Evolutionary conservation across 805 yeast species (phyloP), one percentile per base, ranked within the genome.

Genomic region (Zygosaccharomyces bailii): DNA sequence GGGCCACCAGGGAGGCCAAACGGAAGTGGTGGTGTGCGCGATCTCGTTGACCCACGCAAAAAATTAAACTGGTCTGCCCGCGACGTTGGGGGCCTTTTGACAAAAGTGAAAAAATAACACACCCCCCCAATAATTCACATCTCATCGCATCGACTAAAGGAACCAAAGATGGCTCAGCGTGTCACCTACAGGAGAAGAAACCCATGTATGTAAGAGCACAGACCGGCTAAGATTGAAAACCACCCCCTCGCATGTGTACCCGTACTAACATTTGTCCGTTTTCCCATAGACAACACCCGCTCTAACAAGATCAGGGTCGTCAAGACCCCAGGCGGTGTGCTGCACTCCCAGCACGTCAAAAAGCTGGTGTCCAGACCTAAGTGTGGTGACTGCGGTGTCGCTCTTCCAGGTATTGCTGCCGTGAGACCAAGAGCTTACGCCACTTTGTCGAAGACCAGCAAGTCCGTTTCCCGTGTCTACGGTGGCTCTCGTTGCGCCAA

Each of bases 251-350:
- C 25, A 21, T 9, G 8, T 6, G 25, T 5, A 21, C 25, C 25
- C 31, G 14, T 27, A 27, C 31, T 27, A 27, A 27, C 31, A 17
- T 16, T 40, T 18, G 17, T 44, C 35, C n/a, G n/a, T n/a, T n/a
- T n/a, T n/a, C 39, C 29, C 34, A 42, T 52, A 86, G 95, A 89
- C 96, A 93, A 93, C 96, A 90, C 99, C 84, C 85, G 84, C 77
- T 93, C 99, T 67, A 93, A 93, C 96, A 87, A 86, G 82, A 91
- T 93, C 82, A 91, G 86, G 90, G 95, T 91, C 76, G 96, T 91
- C 68, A 93, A 91, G 87, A 93, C 99, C 78, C 99, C 99, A 76
- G 99, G 99, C 83, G 98, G 98, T 73, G 85, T 84, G 76, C 84
- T 93, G 76, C 84, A 89, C 72, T 96, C 96, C 71, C 96, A 90